Evolutionary conservation across 495 filamentous ascomycete species (phyloP).

Genomic region (Xylaria scruposa): DNA sequence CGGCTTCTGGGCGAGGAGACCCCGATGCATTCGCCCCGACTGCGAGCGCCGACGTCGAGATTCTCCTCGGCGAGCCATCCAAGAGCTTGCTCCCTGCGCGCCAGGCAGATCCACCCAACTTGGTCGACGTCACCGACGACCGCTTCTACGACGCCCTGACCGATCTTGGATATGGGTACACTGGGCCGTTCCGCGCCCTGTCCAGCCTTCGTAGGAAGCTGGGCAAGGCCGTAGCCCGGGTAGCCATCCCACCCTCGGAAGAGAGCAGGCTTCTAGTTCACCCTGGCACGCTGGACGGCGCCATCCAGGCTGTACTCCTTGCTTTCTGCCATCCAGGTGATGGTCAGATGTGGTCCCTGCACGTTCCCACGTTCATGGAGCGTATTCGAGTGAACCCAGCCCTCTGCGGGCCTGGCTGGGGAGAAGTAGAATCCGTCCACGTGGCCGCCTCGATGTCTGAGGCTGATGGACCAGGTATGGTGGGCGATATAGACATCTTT

Average conservation of each 20-base stretch:
- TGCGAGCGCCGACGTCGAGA: too few species aligned
- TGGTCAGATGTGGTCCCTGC: slow-evolving; percentile 20
- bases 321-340: slow-evolving; percentile 31
- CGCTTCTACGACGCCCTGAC: slow-evolving; percentile 30
- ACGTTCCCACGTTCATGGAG: slow-evolving; percentile 31
- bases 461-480: not conserved
- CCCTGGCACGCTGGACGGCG: slow-evolving; percentile 32
- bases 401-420: not conserved
- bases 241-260: not conserved
- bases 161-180: slow-evolving; percentile 21
- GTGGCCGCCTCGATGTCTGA: not conserved
- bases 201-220: not conserved
- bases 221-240: not conserved
- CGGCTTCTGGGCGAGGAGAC: too few species aligned
- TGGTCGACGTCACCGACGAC: slow-evolving; percentile 23
- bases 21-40: too few species aligned
- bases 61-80: too few species aligned
- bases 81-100: slow-evolving; percentile 22
- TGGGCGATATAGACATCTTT: not conserved
- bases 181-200: not conserved
- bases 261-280: slow-evolving; percentile 31
- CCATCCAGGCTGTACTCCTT: slow-evolving; percentile 32
- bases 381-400: slow-evolving; percentile 22
- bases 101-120: slow-evolving; percentile 27
- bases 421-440: not conserved